These are phyloP conservation scores for Selaginella moellendorffii DNA, from an alignment of 75 land plant species.

Conservation along the genomic window DNA sequence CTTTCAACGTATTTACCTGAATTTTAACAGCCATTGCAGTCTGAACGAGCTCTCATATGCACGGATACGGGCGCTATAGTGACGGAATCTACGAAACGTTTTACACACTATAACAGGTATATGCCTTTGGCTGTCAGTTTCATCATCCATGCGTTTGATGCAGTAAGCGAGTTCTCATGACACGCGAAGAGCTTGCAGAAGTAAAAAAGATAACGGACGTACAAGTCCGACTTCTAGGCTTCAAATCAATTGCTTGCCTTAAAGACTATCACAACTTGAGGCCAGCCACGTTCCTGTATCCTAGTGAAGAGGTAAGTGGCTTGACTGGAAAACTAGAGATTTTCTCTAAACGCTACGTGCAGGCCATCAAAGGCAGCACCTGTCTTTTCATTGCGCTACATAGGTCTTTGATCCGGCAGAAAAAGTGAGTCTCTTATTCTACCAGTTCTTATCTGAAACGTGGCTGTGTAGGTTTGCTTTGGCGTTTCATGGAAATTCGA, in stretches of 20 bases:
- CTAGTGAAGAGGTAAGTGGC: conserved; percentile 84
- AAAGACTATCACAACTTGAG: conserved; percentile 85
- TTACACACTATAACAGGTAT: conserved; percentile 57
- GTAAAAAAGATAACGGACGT: conserved; percentile 54
- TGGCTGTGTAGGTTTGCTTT: conserved; percentile 56
- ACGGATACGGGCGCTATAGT: conserved; percentile 78
- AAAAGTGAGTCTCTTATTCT: conserved; percentile 27
- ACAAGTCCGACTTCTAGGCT: conserved; percentile 68
- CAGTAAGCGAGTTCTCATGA: conserved; percentile 52
- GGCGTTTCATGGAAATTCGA: conserved; percentile 57
- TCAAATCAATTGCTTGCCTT: conserved; percentile 71
- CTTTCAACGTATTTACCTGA: neutral
- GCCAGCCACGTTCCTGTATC: conserved; percentile 87
- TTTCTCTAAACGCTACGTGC: conserved; percentile 14
- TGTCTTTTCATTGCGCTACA: conserved; percentile 70
- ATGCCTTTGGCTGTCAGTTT: too few relatives aligned
- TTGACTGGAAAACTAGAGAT: neutral
- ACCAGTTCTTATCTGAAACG: neutral
- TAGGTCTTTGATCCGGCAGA: conserved; percentile 56
- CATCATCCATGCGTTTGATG: conserved; percentile 11
- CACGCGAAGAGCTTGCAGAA: conserved; percentile 53
- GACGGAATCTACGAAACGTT: conserved; percentile 39
- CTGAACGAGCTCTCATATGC: conserved; percentile 74
- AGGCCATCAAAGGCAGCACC: conserved; percentile 74
- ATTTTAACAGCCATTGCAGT: conserved; percentile 27